Conservation (phyloP, 2,329 filamentous ascomycete genomes). For the Chaetoscypha palmicola region DNA sequence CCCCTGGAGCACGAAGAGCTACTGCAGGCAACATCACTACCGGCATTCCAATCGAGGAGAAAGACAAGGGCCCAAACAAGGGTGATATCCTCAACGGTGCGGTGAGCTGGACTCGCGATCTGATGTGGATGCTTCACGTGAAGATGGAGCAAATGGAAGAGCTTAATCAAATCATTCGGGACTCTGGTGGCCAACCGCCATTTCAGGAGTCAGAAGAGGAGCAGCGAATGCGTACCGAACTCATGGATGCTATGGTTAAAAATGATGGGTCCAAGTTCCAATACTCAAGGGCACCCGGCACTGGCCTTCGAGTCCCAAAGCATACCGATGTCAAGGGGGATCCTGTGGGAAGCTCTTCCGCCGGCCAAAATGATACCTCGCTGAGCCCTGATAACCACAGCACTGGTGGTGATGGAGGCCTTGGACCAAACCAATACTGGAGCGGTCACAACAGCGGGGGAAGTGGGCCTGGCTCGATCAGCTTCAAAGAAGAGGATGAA, state of each 20-base stretch:
- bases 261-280: slow-evolving; percentile 66
- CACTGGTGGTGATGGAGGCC: slow-evolving; percentile 25
- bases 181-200: slow-evolving; percentile 67
- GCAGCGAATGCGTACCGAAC: slow-evolving; percentile 88
- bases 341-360: slow-evolving; percentile 46
- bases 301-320: slow-evolving; percentile 81
- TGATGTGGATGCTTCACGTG: slow-evolving; percentile 93
- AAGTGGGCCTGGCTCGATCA: slow-evolving; percentile 57
- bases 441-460: slow-evolving; percentile 65
- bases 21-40: slow-evolving; percentile 79
- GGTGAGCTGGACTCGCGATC: slow-evolving; percentile 92
- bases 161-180: slow-evolving; percentile 66
- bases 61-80: slow-evolving; percentile 98
- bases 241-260: slow-evolving; percentile 78
- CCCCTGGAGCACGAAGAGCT: slow-evolving; percentile 74
- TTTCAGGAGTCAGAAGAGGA: slow-evolving; percentile 87
- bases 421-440: slow-evolving; percentile 48
- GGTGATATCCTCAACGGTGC: slow-evolving; percentile 96
- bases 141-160: slow-evolving; percentile 88
- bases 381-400: slow-evolving; percentile 43
- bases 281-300: slow-evolving; percentile 78
- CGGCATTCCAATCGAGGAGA: slow-evolving; percentile 87
- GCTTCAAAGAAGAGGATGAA: slow-evolving; percentile 93
- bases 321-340: slow-evolving; percentile 91
- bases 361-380: slow-evolving; percentile 35